Evolutionary conservation across 1,284 basidiomycete species (phyloP).

Genomic region (Moesziomyces parantarcticus): DNA sequence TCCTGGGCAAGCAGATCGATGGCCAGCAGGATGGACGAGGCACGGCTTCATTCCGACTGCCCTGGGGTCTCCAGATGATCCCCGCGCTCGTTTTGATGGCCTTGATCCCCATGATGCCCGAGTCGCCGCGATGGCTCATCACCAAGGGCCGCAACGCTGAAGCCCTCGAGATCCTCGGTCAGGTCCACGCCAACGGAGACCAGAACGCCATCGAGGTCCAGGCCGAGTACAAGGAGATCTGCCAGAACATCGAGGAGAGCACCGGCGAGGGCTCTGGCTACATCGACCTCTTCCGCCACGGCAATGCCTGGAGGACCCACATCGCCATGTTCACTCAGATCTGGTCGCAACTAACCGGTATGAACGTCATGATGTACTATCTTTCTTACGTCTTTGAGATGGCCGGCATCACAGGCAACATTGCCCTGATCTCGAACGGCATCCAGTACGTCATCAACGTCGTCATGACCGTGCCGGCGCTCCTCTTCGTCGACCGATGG

Average conservation of each 20-base stretch:
- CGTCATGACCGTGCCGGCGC: conserved; percentile 49
- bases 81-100: conserved; percentile 24
- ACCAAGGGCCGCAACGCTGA: conserved; percentile 29
- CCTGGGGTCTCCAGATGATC: conserved; percentile 27
- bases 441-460: conserved; percentile 56
- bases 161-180: conserved; percentile 30
- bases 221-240: conserved; percentile 37
- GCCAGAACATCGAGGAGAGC: conserved; percentile 31
- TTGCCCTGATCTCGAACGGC: conserved; percentile 23
- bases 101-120: conserved; percentile 22
- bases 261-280: conserved; percentile 19
- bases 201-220: conserved; percentile 19
- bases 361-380: conserved; percentile 48
- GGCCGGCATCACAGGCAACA: conserved; percentile 34
- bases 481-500: conserved; percentile 48
- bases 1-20: conserved; percentile 11
- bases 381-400: conserved; percentile 30
- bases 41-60: conserved; percentile 15
- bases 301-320: conserved; percentile 30
- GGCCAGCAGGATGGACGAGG: conserved; percentile 26
- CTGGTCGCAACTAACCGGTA: conserved; percentile 31
- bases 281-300: conserved; percentile 38
- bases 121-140: conserved; percentile 50
- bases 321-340: conserved; percentile 31
- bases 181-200: conserved; percentile 43